These are phyloP conservation scores for Rosa persica DNA, from an alignment of 306 rosid species.

Conservation along the genomic window DNA sequence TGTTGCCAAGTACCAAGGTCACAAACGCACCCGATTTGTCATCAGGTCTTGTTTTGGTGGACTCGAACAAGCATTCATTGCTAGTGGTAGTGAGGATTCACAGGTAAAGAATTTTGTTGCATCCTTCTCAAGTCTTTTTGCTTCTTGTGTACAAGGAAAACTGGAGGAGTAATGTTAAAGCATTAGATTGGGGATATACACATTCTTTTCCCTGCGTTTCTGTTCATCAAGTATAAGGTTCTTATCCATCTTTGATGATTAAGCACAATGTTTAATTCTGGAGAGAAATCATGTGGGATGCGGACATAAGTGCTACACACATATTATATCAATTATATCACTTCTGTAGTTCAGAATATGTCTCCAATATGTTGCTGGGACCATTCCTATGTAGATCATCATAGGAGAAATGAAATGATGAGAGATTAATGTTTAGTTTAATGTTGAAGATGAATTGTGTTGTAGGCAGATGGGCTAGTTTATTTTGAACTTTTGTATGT, in stretches of 20 bases:
- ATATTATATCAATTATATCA: neutral
- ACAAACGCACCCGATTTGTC: slow-evolving; percentile 69
- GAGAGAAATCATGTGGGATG: neutral
- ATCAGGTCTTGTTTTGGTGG: slow-evolving; percentile 98
- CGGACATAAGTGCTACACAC: neutral
- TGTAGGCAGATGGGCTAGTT: neutral
- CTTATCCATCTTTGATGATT: slow-evolving; percentile 17
- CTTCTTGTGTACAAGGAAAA: neutral
- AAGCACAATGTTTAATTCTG: neutral
- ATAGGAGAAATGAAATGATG: neutral
- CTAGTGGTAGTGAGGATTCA: slow-evolving; percentile 99
- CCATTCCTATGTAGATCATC: neutral
- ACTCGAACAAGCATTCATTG: slow-evolving; percentile 79
- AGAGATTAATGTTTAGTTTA: neutral
- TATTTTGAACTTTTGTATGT: neutral
- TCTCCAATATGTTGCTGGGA: neutral
- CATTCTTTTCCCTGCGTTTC: neutral
- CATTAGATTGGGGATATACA: neutral
- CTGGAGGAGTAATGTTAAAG: neutral
- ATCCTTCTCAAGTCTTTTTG: neutral
- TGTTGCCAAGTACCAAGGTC: slow-evolving; percentile 78
- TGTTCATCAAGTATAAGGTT: neutral
- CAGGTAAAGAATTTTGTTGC: slow-evolving; percentile 59
- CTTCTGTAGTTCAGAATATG: neutral
- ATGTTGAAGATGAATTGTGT: neutral